Evolutionary conservation across 2,329 filamentous ascomycete genomes (phyloP).

Genomic region (Massarina eburnea): DNA sequence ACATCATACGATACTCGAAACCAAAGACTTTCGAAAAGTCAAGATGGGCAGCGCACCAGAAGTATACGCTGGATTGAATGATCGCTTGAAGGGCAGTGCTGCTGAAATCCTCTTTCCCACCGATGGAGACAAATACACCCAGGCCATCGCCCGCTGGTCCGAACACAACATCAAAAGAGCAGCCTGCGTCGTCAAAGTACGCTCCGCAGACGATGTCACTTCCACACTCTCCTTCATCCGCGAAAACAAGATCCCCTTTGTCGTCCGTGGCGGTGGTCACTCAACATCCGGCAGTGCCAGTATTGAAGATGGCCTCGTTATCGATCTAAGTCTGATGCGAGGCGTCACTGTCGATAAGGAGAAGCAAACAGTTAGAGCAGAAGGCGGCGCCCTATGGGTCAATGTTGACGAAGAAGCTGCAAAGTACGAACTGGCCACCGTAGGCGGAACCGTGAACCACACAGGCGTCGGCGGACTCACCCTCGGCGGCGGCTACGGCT

Average conservation of each 20-base stretch:
- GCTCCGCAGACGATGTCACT: conserved; percentile 21
- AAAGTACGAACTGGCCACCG: conserved; percentile 57
- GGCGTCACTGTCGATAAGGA: conserved; percentile 52
- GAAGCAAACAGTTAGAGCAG: conserved; percentile 50
- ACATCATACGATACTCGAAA: not conserved
- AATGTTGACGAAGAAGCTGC: conserved; percentile 57
- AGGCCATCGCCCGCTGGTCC: conserved; percentile 32
- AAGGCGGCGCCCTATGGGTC: conserved; percentile 57
- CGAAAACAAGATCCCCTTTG: conserved; percentile 49
- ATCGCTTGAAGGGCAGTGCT: conserved; percentile 15
- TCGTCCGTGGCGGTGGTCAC: conserved; percentile 59
- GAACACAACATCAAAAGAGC: conserved; percentile 32
- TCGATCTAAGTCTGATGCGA: conserved; percentile 57
- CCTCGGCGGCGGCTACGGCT: conserved; percentile 60
- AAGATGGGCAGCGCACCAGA: conserved; percentile 6
- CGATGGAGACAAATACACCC: conserved; percentile 24
- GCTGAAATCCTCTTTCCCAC: conserved; percentile 24
- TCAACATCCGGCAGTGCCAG: conserved; percentile 56
- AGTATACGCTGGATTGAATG: conserved; percentile 10
- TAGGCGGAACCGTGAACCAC: conserved; percentile 64
- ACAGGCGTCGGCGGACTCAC: conserved; percentile 62
- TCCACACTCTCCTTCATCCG: conserved; percentile 25
- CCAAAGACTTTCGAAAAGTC: too few relatives aligned
- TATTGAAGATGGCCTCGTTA: conserved; percentile 56
- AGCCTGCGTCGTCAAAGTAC: conserved; percentile 27